Base-by-base conservation (phyloP, 2,329 filamentous ascomycete genomes). In the Clonostachys chloroleuca region DNA sequence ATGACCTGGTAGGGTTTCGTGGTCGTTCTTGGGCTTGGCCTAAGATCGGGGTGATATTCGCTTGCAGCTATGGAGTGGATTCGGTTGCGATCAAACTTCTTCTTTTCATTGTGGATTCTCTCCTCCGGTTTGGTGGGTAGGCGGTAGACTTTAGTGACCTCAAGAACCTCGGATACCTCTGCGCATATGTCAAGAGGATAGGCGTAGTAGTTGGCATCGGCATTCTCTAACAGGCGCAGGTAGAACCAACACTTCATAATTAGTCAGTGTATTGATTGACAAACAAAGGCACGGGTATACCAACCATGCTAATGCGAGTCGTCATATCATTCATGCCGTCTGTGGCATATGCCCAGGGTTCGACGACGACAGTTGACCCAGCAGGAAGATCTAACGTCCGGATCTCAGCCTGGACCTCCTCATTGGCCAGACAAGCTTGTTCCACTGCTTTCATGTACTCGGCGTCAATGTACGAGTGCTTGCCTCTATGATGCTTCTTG, bases 281-380 rank as follows among this genome's bases (percentile, higher is more conserved):
- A 30, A 10, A 10, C 24, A 30, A 30, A 30, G 24, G 24, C 5
- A n/a, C 6, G 16, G 40, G 13, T 14, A 36, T 0, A 20, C 59
- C 24, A 52, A 74, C 74, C 74, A 78, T 78, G 1, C 68, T 72
- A 13, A 69, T 65, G 10, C 73, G 62, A 43, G 69, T 53, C 1
- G 57, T 60, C 67, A 75, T 77, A 42, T 79, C 73, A 42, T 73
- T 73, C 63, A 74, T 69, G 0, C 75, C 77, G 55, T 80, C 75
- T 0, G 73, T 72, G 0, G 68, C 77, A 57, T 81, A 81, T 2
- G 75, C 68, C 77, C 78, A 81, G 0, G 77, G 68, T 52, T 81
- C 78, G 35, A 78, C 67, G 5, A 73, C 64, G 2, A 77, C 72
- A 0, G 60, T 64, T 0, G 72, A 66, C 2, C 63, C 69, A 5